Conservation (phyloP, 805 yeast species). For the Candida sanyiensis region DNA sequence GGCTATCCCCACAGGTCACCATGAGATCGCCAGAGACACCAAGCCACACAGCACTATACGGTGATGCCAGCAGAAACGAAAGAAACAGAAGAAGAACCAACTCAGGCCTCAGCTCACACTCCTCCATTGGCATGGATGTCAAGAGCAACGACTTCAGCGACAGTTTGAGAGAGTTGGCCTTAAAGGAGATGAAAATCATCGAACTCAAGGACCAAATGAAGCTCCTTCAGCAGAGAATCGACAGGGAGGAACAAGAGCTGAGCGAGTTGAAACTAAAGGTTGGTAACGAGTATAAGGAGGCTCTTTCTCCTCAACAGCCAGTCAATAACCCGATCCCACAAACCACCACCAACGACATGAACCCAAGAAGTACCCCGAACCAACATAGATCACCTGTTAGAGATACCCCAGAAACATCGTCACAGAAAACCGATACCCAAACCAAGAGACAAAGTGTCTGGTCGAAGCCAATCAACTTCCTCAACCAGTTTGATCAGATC, state of each 20-base stretch:
- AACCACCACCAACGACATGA: background rate
- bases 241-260: slow-evolving; percentile 32
- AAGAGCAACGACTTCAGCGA: slow-evolving; percentile 40
- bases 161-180: slow-evolving; percentile 54
- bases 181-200: slow-evolving; percentile 61
- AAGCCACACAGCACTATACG: background rate
- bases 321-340: background rate
- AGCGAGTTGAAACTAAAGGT: slow-evolving; percentile 30
- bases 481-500: slow-evolving; percentile 64
- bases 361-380: background rate
- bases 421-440: slow-evolving; percentile 3
- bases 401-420: background rate
- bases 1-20: slow-evolving; percentile 2
- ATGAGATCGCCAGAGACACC: slow-evolving; percentile 16
- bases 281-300: slow-evolving; percentile 25
- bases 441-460: slow-evolving; percentile 29
- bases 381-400: slow-evolving; percentile 10
- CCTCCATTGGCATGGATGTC: slow-evolving; percentile 9
- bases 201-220: slow-evolving; percentile 53
- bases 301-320: slow-evolving; percentile 18
- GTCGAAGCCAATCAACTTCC: slow-evolving; percentile 52
- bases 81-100: slow-evolving; percentile 20
- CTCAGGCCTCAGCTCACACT: slow-evolving; percentile 14
- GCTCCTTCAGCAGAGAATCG: slow-evolving; percentile 40
- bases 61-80: background rate